Evolutionary conservation across 116 monocot species (phyloP).

Genomic region (Trichopus zeylanicus): DNA sequence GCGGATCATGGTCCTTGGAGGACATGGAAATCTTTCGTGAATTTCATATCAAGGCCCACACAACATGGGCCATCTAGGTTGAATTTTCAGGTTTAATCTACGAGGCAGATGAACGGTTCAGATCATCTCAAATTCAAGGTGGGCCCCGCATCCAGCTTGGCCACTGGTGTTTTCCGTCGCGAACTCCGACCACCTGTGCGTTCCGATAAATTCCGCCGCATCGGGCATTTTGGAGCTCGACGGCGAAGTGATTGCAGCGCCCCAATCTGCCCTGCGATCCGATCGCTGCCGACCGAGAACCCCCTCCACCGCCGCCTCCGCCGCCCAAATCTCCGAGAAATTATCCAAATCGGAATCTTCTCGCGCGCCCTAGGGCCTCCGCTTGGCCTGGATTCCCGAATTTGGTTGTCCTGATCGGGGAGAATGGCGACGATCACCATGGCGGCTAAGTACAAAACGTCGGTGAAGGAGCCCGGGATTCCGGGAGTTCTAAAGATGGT

Average conservation of each 20-base stretch:
- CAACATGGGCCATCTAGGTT: too few relatives aligned
- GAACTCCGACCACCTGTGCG: too few relatives aligned
- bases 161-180: too few relatives aligned
- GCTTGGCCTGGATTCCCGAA: not conserved
- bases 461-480: slow-evolving; percentile 71
- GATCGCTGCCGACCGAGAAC: not conserved
- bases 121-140: too few relatives aligned
- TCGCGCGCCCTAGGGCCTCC: not conserved
- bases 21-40: too few relatives aligned
- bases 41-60: too few relatives aligned
- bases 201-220: too few relatives aligned
- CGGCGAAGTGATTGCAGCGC: not conserved
- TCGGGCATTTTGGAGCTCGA: too few relatives aligned
- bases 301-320: not conserved
- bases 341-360: not conserved
- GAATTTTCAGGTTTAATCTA: too few relatives aligned
- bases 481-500: slow-evolving; percentile 80
- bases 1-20: too few relatives aligned
- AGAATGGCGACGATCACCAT: slow-evolving; percentile 29
- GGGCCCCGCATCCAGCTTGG: too few relatives aligned
- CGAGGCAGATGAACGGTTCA: too few relatives aligned
- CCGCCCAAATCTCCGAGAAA: not conserved
- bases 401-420: not conserved
- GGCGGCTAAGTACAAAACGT: slow-evolving; percentile 56
- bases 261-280: not conserved